Base-by-base conservation (phyloP, 371 early-diverging fungal species). In the Funneliformis caledonium region DNA sequence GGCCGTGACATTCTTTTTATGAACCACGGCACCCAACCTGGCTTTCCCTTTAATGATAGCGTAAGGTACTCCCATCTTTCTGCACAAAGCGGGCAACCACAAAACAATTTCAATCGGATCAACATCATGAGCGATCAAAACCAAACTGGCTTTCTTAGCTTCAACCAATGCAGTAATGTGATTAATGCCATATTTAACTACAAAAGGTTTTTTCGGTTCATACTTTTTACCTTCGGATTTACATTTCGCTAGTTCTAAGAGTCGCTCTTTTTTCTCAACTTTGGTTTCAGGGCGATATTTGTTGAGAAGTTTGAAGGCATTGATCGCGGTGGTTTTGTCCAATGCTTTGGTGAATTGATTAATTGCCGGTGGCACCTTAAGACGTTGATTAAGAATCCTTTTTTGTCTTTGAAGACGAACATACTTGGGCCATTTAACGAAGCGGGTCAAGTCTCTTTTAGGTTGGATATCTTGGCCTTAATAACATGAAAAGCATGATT, bases 11-110 rank as follows among this genome's bases (percentile, higher is more conserved):
- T 95, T 97, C 97, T 99, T 99, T 92, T 98, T 94, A 95, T 99
- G 97, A 82, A 99, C 98, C 72, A 99, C 93, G 73, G 95, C 93
- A 85, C 99, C 99, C 84, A 99, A 95, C 85, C 96, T 94, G 85
- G 96, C 92, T 94, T 99, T 98, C 85, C 94, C 92, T 94, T 99
- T 98, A 87, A 99, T 98, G 86, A 99, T 97, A 90, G 93, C 93
- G 94, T 99, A 99, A 72, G 99, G 98, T 90, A 99, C 93, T 84
- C 97, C 98, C 99, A 99, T 98, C 96, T 99, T 99, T 89, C 98
- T 97, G 94, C 99, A 99, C 72, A 99, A 95, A 82, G 99, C 98
- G 80, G 99, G 99, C 85, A 99, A 92, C 96, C 97, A 99, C 83
- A 99, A 86, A 82, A 99, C 99, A 82, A 99, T 85, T 88, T 99